Evolutionary conservation across 768 basidiomycete species (phyloP), one percentile per base, ranked within the genome.

Genomic region (Mycena alexandri): DNA sequence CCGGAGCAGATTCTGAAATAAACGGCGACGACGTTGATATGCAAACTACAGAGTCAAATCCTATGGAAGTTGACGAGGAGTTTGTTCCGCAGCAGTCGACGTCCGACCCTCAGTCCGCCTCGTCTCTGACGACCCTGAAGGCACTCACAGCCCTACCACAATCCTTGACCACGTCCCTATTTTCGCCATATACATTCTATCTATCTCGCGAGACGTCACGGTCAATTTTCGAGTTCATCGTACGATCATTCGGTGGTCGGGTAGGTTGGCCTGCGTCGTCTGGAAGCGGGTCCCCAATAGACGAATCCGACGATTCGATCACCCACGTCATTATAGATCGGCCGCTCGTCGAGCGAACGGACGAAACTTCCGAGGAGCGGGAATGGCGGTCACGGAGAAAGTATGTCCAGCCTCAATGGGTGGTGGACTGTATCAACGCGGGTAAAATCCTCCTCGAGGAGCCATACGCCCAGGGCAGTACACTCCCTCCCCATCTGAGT

Each of bases 351-450:
- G 82, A 82, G 68, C 81, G 78, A 68, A 56, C 74, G 25, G 78
- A 84, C 59, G 90, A 89, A 74, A 84, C 85, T 0, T 70, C 82
- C 17, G 87, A 87, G 58, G 87, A 91, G 70, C 85, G 86, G 71
- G 88, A 90, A 71, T 83, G 86, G 47, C 84, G 89, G 42, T 79
- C 84, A 48, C 87, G 88, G 76, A 86, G 95, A 74, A 95, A 93
- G 75, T 94, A 93, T 77, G 86, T 99, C 19, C 98, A 99, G 78
- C 98, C 98, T 13, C 97, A 99, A 78, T 99, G 98, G 98, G 87
- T 98, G 36, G 94, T 95, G 41, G 98, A 99, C 77, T 98, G 93
- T 77, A 90, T 98, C 76, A 99, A 99, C 77, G 86, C 89, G 10
- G 90, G 91, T 12, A 93, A 87, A 77, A 86, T 97, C 65, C 84